Evolutionary conservation across 768 basidiomycete species (phyloP).

Genomic region (Suillus subluteus): DNA sequence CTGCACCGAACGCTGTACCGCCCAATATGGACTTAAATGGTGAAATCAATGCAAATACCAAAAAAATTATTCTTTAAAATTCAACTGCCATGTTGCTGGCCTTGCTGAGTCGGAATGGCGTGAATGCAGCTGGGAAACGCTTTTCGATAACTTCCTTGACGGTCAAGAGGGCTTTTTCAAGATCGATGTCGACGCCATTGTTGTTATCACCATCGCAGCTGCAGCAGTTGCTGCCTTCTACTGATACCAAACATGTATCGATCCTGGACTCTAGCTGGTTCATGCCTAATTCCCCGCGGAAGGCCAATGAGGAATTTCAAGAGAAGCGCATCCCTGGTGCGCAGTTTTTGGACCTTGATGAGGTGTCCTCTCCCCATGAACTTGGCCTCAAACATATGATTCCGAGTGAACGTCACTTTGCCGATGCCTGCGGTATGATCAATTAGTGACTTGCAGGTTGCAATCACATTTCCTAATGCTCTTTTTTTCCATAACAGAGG

Average conservation of each 20-base stretch:
- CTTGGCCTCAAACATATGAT: conserved; percentile 95
- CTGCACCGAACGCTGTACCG: neutral
- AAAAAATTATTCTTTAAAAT: conserved; percentile 17
- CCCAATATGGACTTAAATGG: conserved; percentile 19
- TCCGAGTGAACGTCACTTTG: conserved; percentile 73
- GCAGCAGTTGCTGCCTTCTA: conserved; percentile 37
- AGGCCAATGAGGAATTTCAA: conserved; percentile 68
- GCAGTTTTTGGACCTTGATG: conserved; percentile 79
- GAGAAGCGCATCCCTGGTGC: conserved; percentile 71
- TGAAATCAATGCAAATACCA: conserved; percentile 16
- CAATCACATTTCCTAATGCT: conserved; percentile 9
- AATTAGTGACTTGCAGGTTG: conserved; percentile 8
- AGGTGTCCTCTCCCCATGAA: conserved; percentile 71
- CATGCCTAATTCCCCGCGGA: conserved; percentile 87
- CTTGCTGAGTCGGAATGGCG: conserved; percentile 13
- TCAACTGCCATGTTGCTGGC: conserved; percentile 12
- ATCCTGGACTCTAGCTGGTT: conserved; percentile 88
- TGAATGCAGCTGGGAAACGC: conserved; percentile 10
- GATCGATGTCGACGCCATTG: conserved; percentile 44
- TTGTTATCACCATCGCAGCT: conserved; percentile 56
- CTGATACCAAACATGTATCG: conserved; percentile 24
- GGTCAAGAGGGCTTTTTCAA: conserved; percentile 40
- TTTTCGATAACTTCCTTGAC: conserved; percentile 7
- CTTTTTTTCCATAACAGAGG: conserved; percentile 45
- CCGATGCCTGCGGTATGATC: conserved; percentile 75